Conservation (phyloP, 257 asterid genomes). For the Sherardia arvensis region DNA sequence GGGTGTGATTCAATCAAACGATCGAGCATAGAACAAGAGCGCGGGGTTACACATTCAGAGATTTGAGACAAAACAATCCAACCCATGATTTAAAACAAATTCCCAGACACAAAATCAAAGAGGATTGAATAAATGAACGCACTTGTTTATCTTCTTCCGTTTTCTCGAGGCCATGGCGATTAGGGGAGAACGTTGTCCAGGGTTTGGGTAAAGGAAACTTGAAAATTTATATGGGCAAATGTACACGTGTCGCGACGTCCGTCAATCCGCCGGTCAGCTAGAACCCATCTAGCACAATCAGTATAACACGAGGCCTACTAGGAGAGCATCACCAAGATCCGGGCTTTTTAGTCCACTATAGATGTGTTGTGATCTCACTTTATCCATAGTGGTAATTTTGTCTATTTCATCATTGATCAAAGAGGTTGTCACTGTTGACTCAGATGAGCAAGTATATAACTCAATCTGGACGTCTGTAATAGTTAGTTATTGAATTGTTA, state of each 20-base stretch:
- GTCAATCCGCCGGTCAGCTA: neutral
- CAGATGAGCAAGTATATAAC: too few species aligned
- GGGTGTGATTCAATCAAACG: neutral
- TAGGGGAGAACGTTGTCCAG: neutral
- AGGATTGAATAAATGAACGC: constrained; percentile 11
- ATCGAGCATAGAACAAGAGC: too few species aligned
- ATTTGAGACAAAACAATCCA: neutral
- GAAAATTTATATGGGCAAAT: neutral
- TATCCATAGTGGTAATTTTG: too few species aligned
- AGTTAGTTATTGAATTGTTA: too few species aligned
- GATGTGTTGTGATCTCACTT: too few species aligned
- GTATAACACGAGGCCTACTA: neutral
- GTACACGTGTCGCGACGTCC: constrained; percentile 5
- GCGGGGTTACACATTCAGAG: too few species aligned
- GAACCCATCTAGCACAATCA: neutral
- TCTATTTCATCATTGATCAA: too few species aligned
- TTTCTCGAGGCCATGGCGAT: constrained; percentile 42
- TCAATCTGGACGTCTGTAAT: too few species aligned
- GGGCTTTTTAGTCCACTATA: too few species aligned
- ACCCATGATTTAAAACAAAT: neutral
- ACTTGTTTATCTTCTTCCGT: constrained; percentile 43
- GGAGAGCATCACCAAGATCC: too few species aligned
- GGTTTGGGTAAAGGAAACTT: neutral
- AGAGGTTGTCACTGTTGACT: too few species aligned
- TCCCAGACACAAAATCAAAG: neutral